Evolutionary conservation across 768 basidiomycete genomes (phyloP), one percentile per base, ranked within the genome.

Genomic region (Leccinum ochraceum): DNA sequence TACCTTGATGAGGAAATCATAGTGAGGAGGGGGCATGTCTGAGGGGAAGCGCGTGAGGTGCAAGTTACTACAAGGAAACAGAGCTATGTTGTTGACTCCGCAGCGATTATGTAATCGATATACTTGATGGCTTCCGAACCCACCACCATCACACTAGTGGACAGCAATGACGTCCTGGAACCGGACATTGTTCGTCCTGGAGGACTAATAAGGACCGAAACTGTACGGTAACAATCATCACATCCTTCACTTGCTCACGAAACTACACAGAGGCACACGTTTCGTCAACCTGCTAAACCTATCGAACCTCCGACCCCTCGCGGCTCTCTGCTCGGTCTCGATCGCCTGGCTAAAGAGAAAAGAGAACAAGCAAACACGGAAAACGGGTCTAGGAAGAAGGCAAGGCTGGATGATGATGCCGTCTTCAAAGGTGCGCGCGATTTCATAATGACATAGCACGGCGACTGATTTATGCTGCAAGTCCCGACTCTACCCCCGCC

Each of bases 1-100:
- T 10, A 90, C 92, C 82, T 92, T 95, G 86, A 95, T 93, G 76
- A 95, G 84, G 71, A 97, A 96, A 81, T 98, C 95, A 80, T 98
- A 98, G 77, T 97, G 94, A 55, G 93, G 90, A 58, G 92, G 90
- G 55, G 92, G 90, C 92, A 93, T 93, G 10, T 66, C 63, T 70
- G 37, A 28, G 17, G n/a, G 34, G 28, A 28, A 28, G 28, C 28
- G 28, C 28, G 26, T 7, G 10, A 20, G 20, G 20, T 36, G 9
- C 2, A 34, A 48, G 17, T 26, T 14, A 4, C 6, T 11, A 37
- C 1, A 32, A 32, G 10, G 30, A 32, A 10, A 32, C 10, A 32
- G 0, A 32, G 30, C 30, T 32, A 32, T 10, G 30, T 32, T 32
- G 32, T 32, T 32, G 32, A 32, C 32, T 32, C 32, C 32, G 67